phyloP scores from a whole-genome alignment of 1,284 basidiomycete genomes.

The Austroboletus rostrupii region DNA sequence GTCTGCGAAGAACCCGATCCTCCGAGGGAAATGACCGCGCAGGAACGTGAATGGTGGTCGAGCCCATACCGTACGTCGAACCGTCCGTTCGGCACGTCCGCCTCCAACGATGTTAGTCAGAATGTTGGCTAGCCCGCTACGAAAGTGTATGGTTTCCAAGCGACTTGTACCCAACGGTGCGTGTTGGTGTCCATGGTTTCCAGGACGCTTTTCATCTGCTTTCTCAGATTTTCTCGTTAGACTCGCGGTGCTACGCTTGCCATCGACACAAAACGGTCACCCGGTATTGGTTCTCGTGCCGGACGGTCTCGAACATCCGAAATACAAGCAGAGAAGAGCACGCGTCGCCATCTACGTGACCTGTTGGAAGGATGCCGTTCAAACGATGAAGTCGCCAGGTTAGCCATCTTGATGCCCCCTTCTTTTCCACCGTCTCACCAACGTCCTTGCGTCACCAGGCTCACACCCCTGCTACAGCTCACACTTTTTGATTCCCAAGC shows the following conservation, averaged over 20 bases:
- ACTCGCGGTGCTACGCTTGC: slow-evolving; percentile 45
- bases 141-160: slow-evolving; percentile 49
- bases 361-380: slow-evolving; percentile 52
- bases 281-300: slow-evolving; percentile 42
- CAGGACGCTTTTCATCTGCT: slow-evolving; percentile 3
- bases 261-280: slow-evolving; percentile 22
- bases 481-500: slow-evolving; percentile 33
- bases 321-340: slow-evolving; percentile 45
- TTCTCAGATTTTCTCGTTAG: slow-evolving; percentile 63
- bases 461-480: slow-evolving; percentile 30
- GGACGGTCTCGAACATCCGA: slow-evolving; percentile 65
- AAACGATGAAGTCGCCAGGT: slow-evolving; percentile 34
- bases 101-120: slow-evolving; percentile 46
- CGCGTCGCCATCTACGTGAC: slow-evolving; percentile 49
- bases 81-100: not conserved
- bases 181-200: slow-evolving; percentile 13
- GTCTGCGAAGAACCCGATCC: slow-evolving; percentile 30
- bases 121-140: slow-evolving; percentile 63
- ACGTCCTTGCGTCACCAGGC: slow-evolving; percentile 15
- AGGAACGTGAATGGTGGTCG: slow-evolving; percentile 65
- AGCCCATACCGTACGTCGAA: slow-evolving; percentile 65
- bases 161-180: slow-evolving; percentile 56
- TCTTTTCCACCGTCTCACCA: slow-evolving; percentile 5
- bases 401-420: slow-evolving; percentile 7
- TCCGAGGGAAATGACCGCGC: slow-evolving; percentile 53